phyloP scores from a whole-genome alignment of 176 grass and related monocot genomes.

The Saccharum officinarum region DNA sequence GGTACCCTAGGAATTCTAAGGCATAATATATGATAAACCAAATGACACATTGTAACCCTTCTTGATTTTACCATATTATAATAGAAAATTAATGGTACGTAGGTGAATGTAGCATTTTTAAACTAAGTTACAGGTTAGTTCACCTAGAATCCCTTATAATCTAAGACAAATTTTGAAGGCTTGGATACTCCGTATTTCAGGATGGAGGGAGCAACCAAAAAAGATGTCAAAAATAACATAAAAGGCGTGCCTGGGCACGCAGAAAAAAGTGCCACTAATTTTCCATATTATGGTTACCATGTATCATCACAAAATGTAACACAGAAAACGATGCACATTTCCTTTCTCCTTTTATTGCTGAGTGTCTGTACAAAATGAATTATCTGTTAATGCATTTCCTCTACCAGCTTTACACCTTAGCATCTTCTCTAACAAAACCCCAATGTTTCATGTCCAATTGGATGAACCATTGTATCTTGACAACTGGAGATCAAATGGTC shows the following conservation, averaged over 20 bases:
- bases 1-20: too few species aligned
- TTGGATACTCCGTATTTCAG: too few species aligned
- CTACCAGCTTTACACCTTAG: slow-evolving; percentile 14
- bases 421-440: slow-evolving; percentile 17
- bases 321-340: not conserved
- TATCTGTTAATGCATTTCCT: slow-evolving; percentile 24
- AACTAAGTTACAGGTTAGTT: too few species aligned
- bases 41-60: too few species aligned
- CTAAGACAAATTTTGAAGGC: too few species aligned
- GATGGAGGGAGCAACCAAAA: too few species aligned
- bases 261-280: not conserved
- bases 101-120: too few species aligned
- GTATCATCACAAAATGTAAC: not conserved
- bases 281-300: not conserved
- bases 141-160: too few species aligned
- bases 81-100: too few species aligned
- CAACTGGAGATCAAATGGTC: slow-evolving; percentile 16
- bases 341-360: not conserved
- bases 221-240: not conserved
- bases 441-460: not conserved
- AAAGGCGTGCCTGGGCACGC: not conserved
- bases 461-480: slow-evolving; percentile 12
- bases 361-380: slow-evolving; percentile 33
- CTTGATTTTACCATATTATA: too few species aligned
- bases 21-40: too few species aligned